A percentile compares a stretch with the other conserved stretches of the same genome.
Evolutionary conservation across 768 basidiomycete genomes (phyloP).

Genomic region (Leccinum fibrillosum): DNA sequence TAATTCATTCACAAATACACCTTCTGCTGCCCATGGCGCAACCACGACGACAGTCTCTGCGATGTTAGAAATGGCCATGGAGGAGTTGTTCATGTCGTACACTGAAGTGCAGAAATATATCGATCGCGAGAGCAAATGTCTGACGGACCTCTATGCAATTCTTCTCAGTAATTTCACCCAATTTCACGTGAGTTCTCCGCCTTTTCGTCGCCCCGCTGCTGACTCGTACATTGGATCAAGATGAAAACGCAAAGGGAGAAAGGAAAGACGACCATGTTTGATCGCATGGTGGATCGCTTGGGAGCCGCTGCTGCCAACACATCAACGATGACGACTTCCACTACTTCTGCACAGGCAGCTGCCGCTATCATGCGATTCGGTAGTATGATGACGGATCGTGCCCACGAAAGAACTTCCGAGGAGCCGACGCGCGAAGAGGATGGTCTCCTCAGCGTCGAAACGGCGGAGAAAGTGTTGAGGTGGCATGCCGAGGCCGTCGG

Average conservation of each 20-base stretch:
- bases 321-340: constrained; percentile 53
- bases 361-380: constrained; percentile 89
- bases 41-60: constrained; percentile 54
- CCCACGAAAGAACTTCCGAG: constrained; percentile 53
- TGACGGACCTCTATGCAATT: constrained; percentile 73
- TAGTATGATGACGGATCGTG: constrained; percentile 59
- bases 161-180: constrained; percentile 75
- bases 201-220: constrained; percentile 1
- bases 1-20: constrained; percentile 43
- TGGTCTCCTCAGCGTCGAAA: constrained; percentile 68
- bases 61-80: constrained; percentile 95
- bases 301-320: constrained; percentile 71
- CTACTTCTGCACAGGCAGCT: constrained; percentile 80
- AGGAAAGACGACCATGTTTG: constrained; percentile 77
- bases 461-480: constrained; percentile 87
- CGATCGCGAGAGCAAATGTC: constrained; percentile 83
- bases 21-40: constrained; percentile 41
- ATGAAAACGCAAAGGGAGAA: constrained; percentile 55
- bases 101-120: constrained; percentile 89
- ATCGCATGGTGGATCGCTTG: constrained; percentile 85
- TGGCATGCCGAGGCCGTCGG: constrained; percentile 99
- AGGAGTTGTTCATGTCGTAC: constrained; percentile 93
- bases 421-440: constrained; percentile 79
- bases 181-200: constrained; percentile 65
- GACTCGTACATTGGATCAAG: constrained; percentile 26